A percentile compares a stretch with the other conserved stretches of the same genome.
phyloP scores from a whole-genome alignment of 1,139 yeast genomes.

The Suhomyces bribrorum region DNA sequence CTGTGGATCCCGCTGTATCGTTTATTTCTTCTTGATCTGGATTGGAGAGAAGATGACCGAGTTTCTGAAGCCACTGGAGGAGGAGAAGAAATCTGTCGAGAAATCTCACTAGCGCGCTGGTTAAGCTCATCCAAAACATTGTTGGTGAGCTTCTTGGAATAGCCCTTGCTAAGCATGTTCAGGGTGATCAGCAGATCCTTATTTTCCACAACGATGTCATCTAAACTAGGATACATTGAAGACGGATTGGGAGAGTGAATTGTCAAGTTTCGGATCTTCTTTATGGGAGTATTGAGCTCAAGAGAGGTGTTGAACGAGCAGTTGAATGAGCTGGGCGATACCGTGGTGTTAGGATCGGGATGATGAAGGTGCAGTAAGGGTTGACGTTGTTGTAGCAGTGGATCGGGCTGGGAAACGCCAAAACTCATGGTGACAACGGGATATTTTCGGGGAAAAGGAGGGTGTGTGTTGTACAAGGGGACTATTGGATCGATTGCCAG shows the following conservation, averaged over 20 bases:
- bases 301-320: constrained; percentile 16
- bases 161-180: constrained; percentile 42
- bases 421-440: constrained; percentile 15
- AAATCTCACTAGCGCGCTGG: constrained; percentile 34
- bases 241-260: constrained; percentile 35
- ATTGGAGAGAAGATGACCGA: constrained; percentile 6
- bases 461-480: not conserved
- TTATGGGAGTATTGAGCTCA: constrained; percentile 43
- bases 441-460: not conserved
- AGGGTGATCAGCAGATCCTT: constrained; percentile 13
- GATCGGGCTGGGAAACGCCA: constrained; percentile 8
- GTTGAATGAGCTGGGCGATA: constrained; percentile 10
- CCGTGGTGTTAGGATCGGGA: constrained; percentile 7
- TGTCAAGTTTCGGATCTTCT: constrained; percentile 35
- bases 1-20: constrained; percentile 39
- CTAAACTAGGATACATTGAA: constrained; percentile 22
- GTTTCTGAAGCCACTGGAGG: constrained; percentile 7
- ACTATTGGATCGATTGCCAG: not conserved
- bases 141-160: constrained; percentile 41
- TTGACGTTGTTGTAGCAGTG: constrained; percentile 2
- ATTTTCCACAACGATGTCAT: constrained; percentile 11
- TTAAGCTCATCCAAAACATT: constrained; percentile 46
- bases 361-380: not conserved
- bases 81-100: constrained; percentile 20
- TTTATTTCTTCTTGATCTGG: constrained; percentile 23